phyloP scores from a whole-genome alignment of 1,284 basidiomycete species.

The Sutorius eximius region DNA sequence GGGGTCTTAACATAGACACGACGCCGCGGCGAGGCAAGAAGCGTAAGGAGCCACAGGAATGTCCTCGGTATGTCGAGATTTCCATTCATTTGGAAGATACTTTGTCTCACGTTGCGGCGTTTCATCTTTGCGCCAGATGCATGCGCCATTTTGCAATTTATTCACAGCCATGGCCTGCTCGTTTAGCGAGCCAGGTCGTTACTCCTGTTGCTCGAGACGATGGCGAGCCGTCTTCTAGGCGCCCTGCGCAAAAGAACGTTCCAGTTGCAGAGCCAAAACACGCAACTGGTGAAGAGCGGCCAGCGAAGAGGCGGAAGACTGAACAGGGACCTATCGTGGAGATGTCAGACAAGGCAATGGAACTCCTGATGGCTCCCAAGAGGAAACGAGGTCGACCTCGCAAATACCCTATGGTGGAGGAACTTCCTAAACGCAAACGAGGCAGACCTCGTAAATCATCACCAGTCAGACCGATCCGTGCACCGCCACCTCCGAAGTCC shows the following conservation, averaged over 20 bases:
- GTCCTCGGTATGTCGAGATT: constrained; percentile 58
- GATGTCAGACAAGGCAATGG: constrained; percentile 40
- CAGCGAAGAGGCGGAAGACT: constrained; percentile 45
- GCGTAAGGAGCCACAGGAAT: constrained; percentile 63
- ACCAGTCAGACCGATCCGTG: constrained; percentile 11
- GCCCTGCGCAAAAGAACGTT: constrained; percentile 49
- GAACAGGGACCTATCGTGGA: constrained; percentile 37
- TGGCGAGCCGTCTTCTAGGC: constrained; percentile 46
- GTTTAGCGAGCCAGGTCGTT: constrained; percentile 51
- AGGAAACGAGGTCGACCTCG: constrained; percentile 40
- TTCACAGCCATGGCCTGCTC: constrained; percentile 64
- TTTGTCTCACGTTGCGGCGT: constrained; percentile 22
- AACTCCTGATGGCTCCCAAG: constrained; percentile 35
- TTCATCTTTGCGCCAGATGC: constrained; percentile 47
- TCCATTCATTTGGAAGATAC: constrained; percentile 16
- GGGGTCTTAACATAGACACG: constrained; percentile 58
- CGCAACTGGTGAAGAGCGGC: constrained; percentile 43
- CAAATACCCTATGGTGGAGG: constrained; percentile 35
- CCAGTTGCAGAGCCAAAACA: constrained; percentile 56
- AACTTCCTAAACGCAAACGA: constrained; percentile 38
- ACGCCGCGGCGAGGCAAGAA: constrained; percentile 47
- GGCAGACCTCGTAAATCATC: constrained; percentile 37
- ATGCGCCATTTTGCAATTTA: constrained; percentile 78
- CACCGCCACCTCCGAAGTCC: constrained; percentile 14
- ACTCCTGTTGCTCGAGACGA: constrained; percentile 48